These are phyloP conservation scores for Schizonepeta tenuifolia DNA, from an alignment of 257 asterid genomes.

Conservation along the genomic window DNA sequence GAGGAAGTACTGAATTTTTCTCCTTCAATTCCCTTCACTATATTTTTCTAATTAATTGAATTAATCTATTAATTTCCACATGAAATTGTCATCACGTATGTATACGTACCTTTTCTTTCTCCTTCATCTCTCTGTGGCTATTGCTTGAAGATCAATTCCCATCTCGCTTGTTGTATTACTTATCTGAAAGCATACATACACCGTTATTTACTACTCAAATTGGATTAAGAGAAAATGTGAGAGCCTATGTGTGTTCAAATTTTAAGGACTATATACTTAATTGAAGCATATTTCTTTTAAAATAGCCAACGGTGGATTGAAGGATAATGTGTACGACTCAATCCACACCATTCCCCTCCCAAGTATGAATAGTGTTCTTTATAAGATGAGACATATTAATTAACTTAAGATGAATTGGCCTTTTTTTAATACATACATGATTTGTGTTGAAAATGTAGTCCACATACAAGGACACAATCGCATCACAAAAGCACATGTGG, in stretches of 20 bases:
- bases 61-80: background rate
- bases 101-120: conserved; percentile 25
- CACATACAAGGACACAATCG: background rate
- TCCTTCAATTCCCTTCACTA: conserved; percentile 1
- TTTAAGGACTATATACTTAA: too few species aligned
- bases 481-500: too few species aligned
- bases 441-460: too few species aligned
- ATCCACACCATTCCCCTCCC: background rate
- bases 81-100: conserved; percentile 6
- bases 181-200: conserved; percentile 6
- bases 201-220: background rate
- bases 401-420: background rate
- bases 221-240: background rate
- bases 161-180: background rate
- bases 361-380: background rate
- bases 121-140: background rate
- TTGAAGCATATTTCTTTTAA: background rate
- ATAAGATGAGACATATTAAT: background rate
- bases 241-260: too few species aligned
- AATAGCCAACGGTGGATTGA: background rate
- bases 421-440: too few species aligned
- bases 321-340: background rate
- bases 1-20: background rate
- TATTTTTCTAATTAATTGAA: background rate
- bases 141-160: background rate